Evolutionary conservation across 1,284 basidiomycete species (phyloP).

Genomic region (Melampsora americana): DNA sequence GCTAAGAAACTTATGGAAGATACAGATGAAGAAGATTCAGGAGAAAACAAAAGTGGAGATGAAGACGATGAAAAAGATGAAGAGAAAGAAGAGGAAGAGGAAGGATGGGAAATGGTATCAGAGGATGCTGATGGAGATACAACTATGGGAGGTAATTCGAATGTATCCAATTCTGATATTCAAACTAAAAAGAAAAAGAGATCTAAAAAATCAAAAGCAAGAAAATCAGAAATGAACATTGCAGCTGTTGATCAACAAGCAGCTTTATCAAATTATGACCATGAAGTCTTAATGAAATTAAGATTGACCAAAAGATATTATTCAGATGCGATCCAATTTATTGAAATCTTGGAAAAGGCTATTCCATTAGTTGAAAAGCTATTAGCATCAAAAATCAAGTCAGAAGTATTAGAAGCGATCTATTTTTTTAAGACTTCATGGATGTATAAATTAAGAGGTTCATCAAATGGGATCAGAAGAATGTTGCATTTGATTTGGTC

Average conservation of each 20-base stretch:
- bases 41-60: background rate
- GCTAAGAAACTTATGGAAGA: constrained; percentile 57
- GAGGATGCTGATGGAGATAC: constrained; percentile 40
- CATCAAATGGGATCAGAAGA: constrained; percentile 70
- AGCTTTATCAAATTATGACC: constrained; percentile 46
- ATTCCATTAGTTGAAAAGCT: constrained; percentile 73
- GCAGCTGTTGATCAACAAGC: constrained; percentile 39
- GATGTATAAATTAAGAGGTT: constrained; percentile 70
- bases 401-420: constrained; percentile 91
- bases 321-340: constrained; percentile 79
- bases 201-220: constrained; percentile 46
- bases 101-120: constrained; percentile 48
- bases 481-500: constrained; percentile 98
- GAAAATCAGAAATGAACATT: constrained; percentile 32
- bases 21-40: constrained; percentile 59
- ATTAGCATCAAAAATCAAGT: constrained; percentile 77
- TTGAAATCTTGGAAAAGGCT: constrained; percentile 71
- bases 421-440: constrained; percentile 83
- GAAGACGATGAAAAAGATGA: background rate
- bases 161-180: constrained; percentile 49
- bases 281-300: constrained; percentile 64
- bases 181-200: constrained; percentile 49
- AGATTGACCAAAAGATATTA: constrained; percentile 84
- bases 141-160: constrained; percentile 56
- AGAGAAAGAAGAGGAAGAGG: constrained; percentile 47